Evolutionary conservation across 306 rosid species (phyloP), one percentile per base, ranked within the genome.

Genomic region (Urtica urens): DNA sequence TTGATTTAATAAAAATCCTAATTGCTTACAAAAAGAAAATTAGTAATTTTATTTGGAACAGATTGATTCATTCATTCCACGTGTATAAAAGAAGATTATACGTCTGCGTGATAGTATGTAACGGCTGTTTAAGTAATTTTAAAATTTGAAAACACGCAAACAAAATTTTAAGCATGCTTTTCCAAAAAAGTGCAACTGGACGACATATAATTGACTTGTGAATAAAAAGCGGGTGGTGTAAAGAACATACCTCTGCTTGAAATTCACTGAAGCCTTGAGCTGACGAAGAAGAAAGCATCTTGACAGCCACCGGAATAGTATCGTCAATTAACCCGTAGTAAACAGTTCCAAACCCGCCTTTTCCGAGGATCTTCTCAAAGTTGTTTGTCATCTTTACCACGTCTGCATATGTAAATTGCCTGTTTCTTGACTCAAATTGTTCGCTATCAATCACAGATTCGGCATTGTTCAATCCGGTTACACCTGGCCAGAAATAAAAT

Each of bases 321-420:
- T 11, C 20, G 14, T 53, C 60, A 12, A 53, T 29, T 35, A 14
- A 23, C 11, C 87, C 82, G 30, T 17, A 58, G 23, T 58, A 75
- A 33, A 78, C 79, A 12, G 64, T 65, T 66, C 82, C 86, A 40
- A 45, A 68, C 43, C 74, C 79, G 30, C 86, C 86, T 53, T 41
- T 67, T 6, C 86, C 86, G 19, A 74, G 35, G 41, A 23, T 47
- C 34, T 11, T 64, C 26, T 64, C 10, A 40, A 55, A 64, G 17
- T 55, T 49, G 9, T 62, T 57, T 18, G 74, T 62, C 25, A 69
- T 25, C 25, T 17, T 38, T 33, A 56, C 23, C 38, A 78, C 62
- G 37, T 82, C 81, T 10, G 62, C 30, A 35, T 73, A 78, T 19
- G 73, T 67, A 60, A 78, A 63, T 55, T 67, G 67, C 26, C 62